Base-by-base conservation (phyloP, 768 basidiomycete species). In the Auricularia auricula-judae region DNA sequence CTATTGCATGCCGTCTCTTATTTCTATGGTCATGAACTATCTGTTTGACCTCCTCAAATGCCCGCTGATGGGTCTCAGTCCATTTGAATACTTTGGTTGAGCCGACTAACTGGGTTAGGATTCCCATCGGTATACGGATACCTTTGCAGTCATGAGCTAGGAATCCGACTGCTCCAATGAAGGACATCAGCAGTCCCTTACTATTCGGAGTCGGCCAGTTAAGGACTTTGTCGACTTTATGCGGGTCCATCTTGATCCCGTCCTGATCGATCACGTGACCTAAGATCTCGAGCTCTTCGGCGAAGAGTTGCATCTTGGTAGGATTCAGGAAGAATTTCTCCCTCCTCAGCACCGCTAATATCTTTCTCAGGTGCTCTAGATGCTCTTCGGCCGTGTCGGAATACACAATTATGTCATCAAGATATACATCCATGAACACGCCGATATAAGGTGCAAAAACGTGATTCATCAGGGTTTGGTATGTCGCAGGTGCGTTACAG, bases 391-490 rank as follows among this genome's bases (percentile, higher is more conserved):
- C 21, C 0, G 69, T 68, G 8, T 73, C 62, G 1, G 75, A 76
- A 61, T 72, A 77, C 23, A 77, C 67, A 2, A 76, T 64, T 18
- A 79, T 72, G 44, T 76, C 72, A 62, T 77, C 74, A 1, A 76
- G 69, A 64, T 76, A 77, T 0, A 74, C 71, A 56, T 76, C 72
- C 70, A 77, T 72, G 64, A 71, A 76, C 0, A 70, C 67, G 0
- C 73, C 72, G 5, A 77, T 71, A 60, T 68, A 71, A 1, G 67
- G 64, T 1, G 62, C 66, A 59, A 77, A 76, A 1, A 80, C 70
- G 59, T 79, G 71, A 63, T 79, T 79, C 77, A 81, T 81, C 0
- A 80, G 62, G 0, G 77, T 67, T 65, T 80, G 79, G 68, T 76
- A 79, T 0, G 79, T 81, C 0, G 79, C 79, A 0, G 71, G 69